Evolutionary conservation across 2,329 filamentous ascomycete species (phyloP).

Genomic region (Xylaria digitata): DNA sequence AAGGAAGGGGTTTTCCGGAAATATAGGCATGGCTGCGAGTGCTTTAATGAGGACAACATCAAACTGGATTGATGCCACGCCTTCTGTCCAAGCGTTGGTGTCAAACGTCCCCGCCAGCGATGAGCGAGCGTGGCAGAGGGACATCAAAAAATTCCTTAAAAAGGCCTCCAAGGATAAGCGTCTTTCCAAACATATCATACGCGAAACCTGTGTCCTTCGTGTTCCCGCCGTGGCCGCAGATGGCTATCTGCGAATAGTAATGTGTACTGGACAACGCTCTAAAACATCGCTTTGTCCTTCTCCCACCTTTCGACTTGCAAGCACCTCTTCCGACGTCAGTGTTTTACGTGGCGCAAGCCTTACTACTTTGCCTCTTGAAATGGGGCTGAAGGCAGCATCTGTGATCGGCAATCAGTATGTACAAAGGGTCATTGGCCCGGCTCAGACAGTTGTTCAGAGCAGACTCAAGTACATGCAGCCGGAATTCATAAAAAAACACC

Average conservation of each 20-base stretch:
- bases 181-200: conserved; percentile 60
- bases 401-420: conserved; percentile 60
- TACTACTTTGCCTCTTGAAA: conserved; percentile 72
- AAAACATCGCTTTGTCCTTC: conserved; percentile 70
- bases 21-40: conserved; percentile 74
- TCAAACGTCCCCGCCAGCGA: conserved; percentile 65
- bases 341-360: conserved; percentile 73
- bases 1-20: conserved; percentile 74
- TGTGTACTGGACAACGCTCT: conserved; percentile 61
- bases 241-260: conserved; percentile 75
- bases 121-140: conserved; percentile 75
- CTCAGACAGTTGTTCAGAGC: conserved; percentile 56
- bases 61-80: conserved; percentile 76
- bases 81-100: conserved; percentile 58
- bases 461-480: conserved; percentile 50
- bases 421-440: conserved; percentile 58
- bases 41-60: conserved; percentile 68
- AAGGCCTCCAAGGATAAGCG: conserved; percentile 61
- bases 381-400: conserved; percentile 69
- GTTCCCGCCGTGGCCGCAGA: conserved; percentile 72
- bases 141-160: conserved; percentile 72
- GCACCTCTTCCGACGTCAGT: conserved; percentile 70
- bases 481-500: conserved; percentile 54
- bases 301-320: conserved; percentile 76
- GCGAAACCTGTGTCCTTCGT: conserved; percentile 73